Base-by-base conservation (phyloP, 495 filamentous ascomycete species). In the Schizothecium vesticola region DNA sequence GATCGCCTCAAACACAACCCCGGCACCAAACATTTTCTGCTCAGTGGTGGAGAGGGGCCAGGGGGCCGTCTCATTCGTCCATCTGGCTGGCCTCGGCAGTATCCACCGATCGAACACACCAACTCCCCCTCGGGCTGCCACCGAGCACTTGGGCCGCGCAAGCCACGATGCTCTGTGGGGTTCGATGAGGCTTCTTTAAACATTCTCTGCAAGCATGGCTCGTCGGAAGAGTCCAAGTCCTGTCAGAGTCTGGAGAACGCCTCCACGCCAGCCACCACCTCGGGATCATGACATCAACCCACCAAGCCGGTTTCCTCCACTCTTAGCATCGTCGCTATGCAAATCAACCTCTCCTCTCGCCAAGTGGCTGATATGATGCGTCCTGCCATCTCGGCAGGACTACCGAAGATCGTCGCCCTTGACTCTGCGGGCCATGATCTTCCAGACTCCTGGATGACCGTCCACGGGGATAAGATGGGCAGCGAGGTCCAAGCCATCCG, bases 1-100 rank as follows among this genome's bases (percentile, higher is more conserved):
- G 59, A 66, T 66, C 59, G 63, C 66, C 70, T 67, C 70, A 71
- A 71, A 71, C 70, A 28, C 51, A 24, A 29, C 51, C 56, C 43
- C 43, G 43, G 43, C 43, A 7, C 43, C 43, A 51, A 51, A 51
- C 43, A 51, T 51, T 36, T 59, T 31, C 24, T 63, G 55, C 56
- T 28, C 55, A 66, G n/a, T n/a, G 25, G 51, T 16, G 61, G 55
- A 51, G 62, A 64, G 62, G 51, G 7, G 7, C 24, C 23, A n/a
- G 10, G 24, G 19, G 33, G 56, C 33, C 36, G 13, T 19, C 3
- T 19, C 1, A 16, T 26, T 64, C 62, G 43, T 19, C 19, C 60
- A 61, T 31, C 36, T 36, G 43, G 19, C n/a, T 64, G 33, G 13
- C 11, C 43, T 24, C 33, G 31, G 33, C 24, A 33, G 31, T 7